Evolutionary conservation across 2,329 filamentous ascomycete species (phyloP).

Genomic region (Ophiocordyceps unilateralis): DNA sequence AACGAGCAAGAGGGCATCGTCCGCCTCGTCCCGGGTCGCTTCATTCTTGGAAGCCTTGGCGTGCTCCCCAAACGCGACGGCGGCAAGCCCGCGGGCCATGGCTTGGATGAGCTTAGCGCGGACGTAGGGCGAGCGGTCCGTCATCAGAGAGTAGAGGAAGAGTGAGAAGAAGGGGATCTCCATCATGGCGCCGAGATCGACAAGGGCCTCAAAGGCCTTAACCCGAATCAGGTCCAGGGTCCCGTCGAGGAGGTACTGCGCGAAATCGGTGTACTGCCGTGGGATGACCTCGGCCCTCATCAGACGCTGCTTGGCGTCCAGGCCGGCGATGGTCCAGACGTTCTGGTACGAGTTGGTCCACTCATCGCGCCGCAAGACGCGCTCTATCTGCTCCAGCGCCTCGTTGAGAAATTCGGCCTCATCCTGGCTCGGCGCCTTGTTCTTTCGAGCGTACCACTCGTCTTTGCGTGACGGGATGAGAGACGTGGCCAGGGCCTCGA

Average conservation of each 20-base stretch:
- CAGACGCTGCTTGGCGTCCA: conserved; percentile 42
- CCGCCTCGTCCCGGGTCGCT: conserved; percentile 17
- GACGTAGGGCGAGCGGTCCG: conserved; percentile 46
- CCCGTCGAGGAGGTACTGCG: conserved; percentile 47
- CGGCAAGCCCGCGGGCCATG: conserved; percentile 41
- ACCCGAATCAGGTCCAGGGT: conserved; percentile 46
- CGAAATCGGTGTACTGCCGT: conserved; percentile 34
- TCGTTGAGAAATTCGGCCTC: conserved; percentile 31
- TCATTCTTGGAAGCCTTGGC: conserved; percentile 25
- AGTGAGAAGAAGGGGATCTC: conserved; percentile 37
- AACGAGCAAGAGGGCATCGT: conserved; percentile 22
- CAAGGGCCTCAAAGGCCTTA: conserved; percentile 46
- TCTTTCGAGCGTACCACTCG: conserved; percentile 25
- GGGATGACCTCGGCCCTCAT: conserved; percentile 49
- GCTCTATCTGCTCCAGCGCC: conserved; percentile 46
- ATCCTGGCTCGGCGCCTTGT: conserved; percentile 26
- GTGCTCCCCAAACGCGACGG: conserved; percentile 46
- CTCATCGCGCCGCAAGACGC: conserved; percentile 49
- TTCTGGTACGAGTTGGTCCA: conserved; percentile 54
- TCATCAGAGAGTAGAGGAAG: conserved; percentile 39
- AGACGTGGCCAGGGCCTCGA: conserved; percentile 43
- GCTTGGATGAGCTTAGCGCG: conserved; percentile 41
- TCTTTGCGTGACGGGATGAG: conserved; percentile 32
- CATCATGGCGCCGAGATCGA: conserved; percentile 44
- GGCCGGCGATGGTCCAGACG: conserved; percentile 43